Evolutionary conservation across 768 basidiomycete genomes (phyloP).

Genomic region (Boletus tomentosulus): DNA sequence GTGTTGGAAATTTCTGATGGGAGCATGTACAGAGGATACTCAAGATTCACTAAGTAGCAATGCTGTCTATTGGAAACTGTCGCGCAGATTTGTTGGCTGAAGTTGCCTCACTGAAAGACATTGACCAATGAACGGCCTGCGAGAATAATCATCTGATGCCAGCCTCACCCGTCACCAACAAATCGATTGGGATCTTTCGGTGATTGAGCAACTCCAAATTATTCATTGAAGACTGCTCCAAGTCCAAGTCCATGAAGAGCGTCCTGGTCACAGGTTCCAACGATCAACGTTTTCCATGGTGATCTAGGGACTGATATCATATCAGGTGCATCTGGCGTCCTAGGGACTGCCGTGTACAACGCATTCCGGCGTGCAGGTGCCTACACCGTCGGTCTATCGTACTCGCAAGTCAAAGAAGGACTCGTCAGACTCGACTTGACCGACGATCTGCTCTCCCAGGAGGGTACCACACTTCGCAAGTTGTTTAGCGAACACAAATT

Average conservation of each 20-base stretch:
- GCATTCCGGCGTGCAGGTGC: conserved; percentile 50
- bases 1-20: no score
- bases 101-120: no score
- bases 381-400: conserved; percentile 65
- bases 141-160: not conserved
- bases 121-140: conserved; percentile 2
- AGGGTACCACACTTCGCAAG: conserved; percentile 41
- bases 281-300: not conserved
- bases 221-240: not conserved
- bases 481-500: conserved; percentile 59
- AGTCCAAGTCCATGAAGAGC: conserved; percentile 34
- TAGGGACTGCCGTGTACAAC: conserved; percentile 73
- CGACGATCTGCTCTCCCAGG: conserved; percentile 34
- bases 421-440: conserved; percentile 65
- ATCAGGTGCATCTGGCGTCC: conserved; percentile 85
- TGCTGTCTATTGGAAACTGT: no score
- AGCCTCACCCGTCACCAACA: no score
- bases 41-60: no score
- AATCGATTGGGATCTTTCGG: not conserved
- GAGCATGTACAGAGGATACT: no score
- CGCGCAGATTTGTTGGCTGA: no score
- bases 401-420: conserved; percentile 57
- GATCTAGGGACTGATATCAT: conserved; percentile 10
- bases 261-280: conserved; percentile 53
- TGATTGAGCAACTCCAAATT: not conserved